Evolutionary conservation across 2,329 filamentous ascomycete genomes (phyloP).

Genomic region (Clarireedia paspali): DNA sequence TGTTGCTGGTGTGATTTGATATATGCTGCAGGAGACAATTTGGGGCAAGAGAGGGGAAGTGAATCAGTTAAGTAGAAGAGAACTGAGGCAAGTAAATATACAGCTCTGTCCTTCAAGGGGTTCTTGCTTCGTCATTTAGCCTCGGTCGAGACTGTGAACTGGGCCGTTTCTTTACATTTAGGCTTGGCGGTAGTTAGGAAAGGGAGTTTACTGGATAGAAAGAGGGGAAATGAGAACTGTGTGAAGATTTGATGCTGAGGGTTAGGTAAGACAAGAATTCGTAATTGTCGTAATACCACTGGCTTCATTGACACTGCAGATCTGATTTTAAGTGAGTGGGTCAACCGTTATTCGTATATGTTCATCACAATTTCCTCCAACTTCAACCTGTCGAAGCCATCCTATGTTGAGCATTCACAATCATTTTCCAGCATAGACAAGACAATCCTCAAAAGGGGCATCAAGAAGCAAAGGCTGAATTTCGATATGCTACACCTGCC

Average conservation of each 20-base stretch:
- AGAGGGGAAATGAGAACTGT: neutral
- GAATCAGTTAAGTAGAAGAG: neutral
- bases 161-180: neutral
- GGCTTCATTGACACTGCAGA: neutral
- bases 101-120: neutral
- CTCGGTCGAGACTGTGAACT: neutral
- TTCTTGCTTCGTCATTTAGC: neutral
- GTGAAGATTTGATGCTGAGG: neutral
- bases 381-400: neutral
- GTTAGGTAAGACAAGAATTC: neutral
- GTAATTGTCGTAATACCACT: neutral
- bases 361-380: neutral
- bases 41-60: neutral
- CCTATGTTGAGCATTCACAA: no score
- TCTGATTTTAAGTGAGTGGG: neutral
- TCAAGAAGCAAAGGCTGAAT: constrained; percentile 9
- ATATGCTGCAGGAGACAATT: neutral
- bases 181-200: neutral
- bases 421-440: no score
- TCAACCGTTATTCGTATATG: neutral
- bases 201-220: neutral
- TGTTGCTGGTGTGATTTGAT: no score
- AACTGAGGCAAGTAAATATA: neutral
- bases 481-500: constrained; percentile 11
- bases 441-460: neutral